Base-by-base conservation (phyloP, 2,329 filamentous ascomycete species). In the Cordyceps militaris region DNA sequence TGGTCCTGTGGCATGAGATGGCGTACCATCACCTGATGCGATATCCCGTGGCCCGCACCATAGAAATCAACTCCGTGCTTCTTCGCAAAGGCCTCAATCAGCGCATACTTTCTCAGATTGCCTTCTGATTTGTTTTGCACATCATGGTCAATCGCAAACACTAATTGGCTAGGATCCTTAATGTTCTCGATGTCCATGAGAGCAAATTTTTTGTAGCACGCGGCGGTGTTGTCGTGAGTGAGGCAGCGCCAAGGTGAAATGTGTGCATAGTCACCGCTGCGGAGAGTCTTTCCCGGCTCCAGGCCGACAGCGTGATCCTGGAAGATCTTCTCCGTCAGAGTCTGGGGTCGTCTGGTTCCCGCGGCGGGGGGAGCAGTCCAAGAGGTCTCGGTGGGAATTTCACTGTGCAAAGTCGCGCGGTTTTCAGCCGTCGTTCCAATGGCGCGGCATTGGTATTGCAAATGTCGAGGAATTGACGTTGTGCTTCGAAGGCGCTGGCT, bases 291-390 rank as follows among this genome's bases (percentile, higher is more conserved):
- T 60, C 85, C 89, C 11, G 83, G 71, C 1, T 88, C 73, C 1
- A 96, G 80, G 10, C 86, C 89, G n/a, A 91, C 79, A 0, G 90
- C 81, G 71, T 96, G 87, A 16, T 80, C 75, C 70, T 97, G 92
- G 0, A 96, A 86, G 59, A 97, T 96, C 78, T 96, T 96, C 71
- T 97, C 92, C 3, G 89, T 94, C 53, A 96, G 73, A 3, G 89
- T 97, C 73, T 96, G 91, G 0, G 89, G 82, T 2, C 36, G n/a
- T 34, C 51, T 14, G n/a, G 14, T 43, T 16, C 24, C 38, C 38
- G 44, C 51, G 11, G 26, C 40, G 21, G 51, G 28, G 7, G 51
- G 26, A 13, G 16, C 47, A 24, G 47, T 34, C 28, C 26, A 54
- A 5, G 51, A 44, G 11, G 38, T 32, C 26, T 54, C 51, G 19